These are phyloP conservation scores for Stachybotrys echinatus DNA, from an alignment of 2,329 filamentous ascomycete genomes.

Conservation along the genomic window DNA sequence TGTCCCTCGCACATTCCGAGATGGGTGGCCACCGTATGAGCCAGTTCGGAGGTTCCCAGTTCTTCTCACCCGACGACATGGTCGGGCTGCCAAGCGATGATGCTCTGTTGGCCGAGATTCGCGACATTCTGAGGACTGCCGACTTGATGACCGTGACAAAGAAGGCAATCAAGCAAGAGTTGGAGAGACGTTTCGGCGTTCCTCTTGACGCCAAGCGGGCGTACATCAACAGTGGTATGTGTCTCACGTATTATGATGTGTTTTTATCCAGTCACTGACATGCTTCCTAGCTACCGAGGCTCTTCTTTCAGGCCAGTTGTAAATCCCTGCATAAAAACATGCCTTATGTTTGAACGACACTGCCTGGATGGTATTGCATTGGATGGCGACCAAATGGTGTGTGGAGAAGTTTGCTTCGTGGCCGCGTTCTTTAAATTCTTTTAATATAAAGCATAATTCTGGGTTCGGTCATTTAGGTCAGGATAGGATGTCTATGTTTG, in stretches of 20 bases:
- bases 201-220: slow-evolving; percentile 80
- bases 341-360: not conserved
- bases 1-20: slow-evolving; percentile 77
- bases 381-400: too few relatives aligned
- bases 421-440: not conserved
- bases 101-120: slow-evolving; percentile 84
- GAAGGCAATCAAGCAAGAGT: slow-evolving; percentile 92
- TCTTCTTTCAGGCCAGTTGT: slow-evolving; percentile 71
- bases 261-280: slow-evolving; percentile 10
- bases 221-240: slow-evolving; percentile 90
- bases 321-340: slow-evolving; percentile 17
- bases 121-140: slow-evolving; percentile 84
- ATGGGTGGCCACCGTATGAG: slow-evolving; percentile 54
- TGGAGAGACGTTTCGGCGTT: slow-evolving; percentile 86
- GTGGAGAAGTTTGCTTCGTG: not conserved
- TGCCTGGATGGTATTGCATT: too few relatives aligned
- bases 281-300: slow-evolving; percentile 63
- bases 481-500: not conserved
- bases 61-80: slow-evolving; percentile 62
- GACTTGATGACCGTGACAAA: slow-evolving; percentile 98
- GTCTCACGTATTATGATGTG: slow-evolving; percentile 1
- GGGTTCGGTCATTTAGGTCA: not conserved
- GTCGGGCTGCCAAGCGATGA: slow-evolving; percentile 80
- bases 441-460: slow-evolving; percentile 2
- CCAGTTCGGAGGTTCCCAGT: slow-evolving; percentile 55